Conservation (phyloP, 345 rosid species). For the Gossypium bickii region DNA sequence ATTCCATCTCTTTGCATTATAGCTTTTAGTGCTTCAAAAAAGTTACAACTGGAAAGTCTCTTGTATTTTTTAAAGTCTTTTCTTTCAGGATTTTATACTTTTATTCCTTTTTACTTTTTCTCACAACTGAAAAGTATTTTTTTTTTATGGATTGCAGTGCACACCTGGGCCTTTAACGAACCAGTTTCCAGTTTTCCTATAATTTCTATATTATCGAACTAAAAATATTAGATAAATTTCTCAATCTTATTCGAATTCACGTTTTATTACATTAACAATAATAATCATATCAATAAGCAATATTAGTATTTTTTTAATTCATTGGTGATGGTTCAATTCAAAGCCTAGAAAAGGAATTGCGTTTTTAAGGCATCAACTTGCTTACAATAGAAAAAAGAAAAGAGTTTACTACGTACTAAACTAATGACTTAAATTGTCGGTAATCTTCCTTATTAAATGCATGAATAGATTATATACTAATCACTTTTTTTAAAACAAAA, state of each 20-base stretch:
- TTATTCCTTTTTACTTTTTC: not conserved
- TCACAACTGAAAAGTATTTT: not conserved
- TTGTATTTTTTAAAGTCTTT: not conserved
- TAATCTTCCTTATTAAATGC: not conserved
- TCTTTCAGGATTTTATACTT: not conserved
- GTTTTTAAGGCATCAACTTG: not conserved
- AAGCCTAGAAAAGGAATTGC: not conserved
- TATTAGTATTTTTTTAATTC: not conserved
- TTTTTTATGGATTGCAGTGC: not conserved
- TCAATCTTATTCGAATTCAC: fast-evolving
- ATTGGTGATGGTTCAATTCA: not conserved
- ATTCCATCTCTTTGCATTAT: conserved; percentile 20
- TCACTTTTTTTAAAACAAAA: not conserved
- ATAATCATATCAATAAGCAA: no score
- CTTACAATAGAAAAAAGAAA: not conserved
- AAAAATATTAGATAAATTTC: no score
- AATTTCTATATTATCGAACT: no score
- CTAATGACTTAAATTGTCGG: not conserved
- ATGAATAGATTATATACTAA: not conserved
- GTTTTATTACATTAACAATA: no score
- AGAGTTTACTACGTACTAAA: not conserved
- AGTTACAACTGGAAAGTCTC: conserved; percentile 1
- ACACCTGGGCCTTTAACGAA: not conserved
- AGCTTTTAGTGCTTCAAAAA: conserved; percentile 22
- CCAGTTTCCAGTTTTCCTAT: not conserved